Percentiles rank a stretch among this genome's conserved stretches.
These are phyloP conservation scores for Serpula lacrymans DNA, from an alignment of 768 basidiomycete species.

Conservation along the genomic window DNA sequence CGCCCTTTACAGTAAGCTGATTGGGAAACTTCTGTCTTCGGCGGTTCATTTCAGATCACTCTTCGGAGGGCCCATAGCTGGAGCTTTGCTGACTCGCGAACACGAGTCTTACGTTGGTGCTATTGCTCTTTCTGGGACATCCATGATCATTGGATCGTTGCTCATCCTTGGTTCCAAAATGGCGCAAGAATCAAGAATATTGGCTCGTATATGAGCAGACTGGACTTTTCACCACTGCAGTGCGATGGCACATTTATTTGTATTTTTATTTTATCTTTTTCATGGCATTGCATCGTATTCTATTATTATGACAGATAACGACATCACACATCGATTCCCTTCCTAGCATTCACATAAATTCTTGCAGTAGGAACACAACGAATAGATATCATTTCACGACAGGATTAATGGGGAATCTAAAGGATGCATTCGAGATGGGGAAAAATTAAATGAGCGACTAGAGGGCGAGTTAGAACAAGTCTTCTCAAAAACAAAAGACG, in stretches of 20 bases:
- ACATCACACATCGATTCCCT: no score
- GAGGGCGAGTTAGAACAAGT: constrained; percentile 16
- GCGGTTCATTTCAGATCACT: constrained; percentile 44
- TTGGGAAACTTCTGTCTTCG: not conserved
- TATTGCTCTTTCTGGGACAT: constrained; percentile 58
- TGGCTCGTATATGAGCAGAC: constrained; percentile 41
- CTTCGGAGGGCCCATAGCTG: constrained; percentile 62
- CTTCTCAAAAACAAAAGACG: constrained; percentile 15
- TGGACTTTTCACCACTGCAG: no score
- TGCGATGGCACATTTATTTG: no score
- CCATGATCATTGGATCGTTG: constrained; percentile 56
- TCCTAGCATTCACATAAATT: no score
- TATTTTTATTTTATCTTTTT: no score
- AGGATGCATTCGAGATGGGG: constrained; percentile 25
- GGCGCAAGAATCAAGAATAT: constrained; percentile 38
- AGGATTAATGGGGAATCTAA: no score
- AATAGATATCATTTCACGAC: no score
- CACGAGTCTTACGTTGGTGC: constrained; percentile 47
- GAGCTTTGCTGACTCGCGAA: constrained; percentile 45
- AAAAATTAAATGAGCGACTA: constrained; percentile 21
- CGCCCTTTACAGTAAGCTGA: constrained; percentile 2
- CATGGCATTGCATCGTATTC: no score
- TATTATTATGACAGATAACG: no score
- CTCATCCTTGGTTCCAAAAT: constrained; percentile 51
- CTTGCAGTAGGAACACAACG: no score